Base-by-base conservation (phyloP, 1,139 yeast species). In the Lodderomyces oxycetoniae region DNA sequence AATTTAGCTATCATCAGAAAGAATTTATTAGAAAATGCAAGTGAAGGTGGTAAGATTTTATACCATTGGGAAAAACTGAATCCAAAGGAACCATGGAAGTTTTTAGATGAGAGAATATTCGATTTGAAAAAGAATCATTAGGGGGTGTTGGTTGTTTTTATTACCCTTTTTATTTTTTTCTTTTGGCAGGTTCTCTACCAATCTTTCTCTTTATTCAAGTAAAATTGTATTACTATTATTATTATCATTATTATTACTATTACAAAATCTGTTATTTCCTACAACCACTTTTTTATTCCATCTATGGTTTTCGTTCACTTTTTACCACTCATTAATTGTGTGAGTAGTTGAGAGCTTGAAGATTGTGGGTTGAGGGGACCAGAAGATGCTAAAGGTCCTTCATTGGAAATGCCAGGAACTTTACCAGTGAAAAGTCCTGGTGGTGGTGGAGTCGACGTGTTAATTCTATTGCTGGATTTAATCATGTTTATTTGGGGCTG, bases 331-430 rank as follows among this genome's bases (percentile, higher is more conserved):
- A 81, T 77, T 50, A 81, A 64, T 52, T 81, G 89, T 33, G 75
- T 79, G 46, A 81, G 64, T 47, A 82, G 64, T 52, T 81, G 88
- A 17, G 83, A 75, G 35, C 86, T 79, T 4, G 71, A 62, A 17
- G 69, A 60, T 45, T 73, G 56, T 38, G 35, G 17, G 12, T 28
- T 17, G 13, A 44, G 47, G 20, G 48, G 43, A 11, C 25, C 30
- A 12, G 34, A 9, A 4, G 19, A 22, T 16, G n/a, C 26, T 31
- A 48, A 40, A 21, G 48, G 39, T 14, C 59, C 37, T 14, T 38
- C 36, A 17, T 36, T 26, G 28, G 30, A 34, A 15, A 36, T 35
- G 32, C 45, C 33, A 11, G 38, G 38, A 35, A 34, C 42, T 34
- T 35, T 48, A 4, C 51, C 53, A 17, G 56, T 50, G 40, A 63